These are phyloP conservation scores for Pythium brassicae DNA, from an alignment of 352 stramenopile genomes.

Conservation along the genomic window DNA sequence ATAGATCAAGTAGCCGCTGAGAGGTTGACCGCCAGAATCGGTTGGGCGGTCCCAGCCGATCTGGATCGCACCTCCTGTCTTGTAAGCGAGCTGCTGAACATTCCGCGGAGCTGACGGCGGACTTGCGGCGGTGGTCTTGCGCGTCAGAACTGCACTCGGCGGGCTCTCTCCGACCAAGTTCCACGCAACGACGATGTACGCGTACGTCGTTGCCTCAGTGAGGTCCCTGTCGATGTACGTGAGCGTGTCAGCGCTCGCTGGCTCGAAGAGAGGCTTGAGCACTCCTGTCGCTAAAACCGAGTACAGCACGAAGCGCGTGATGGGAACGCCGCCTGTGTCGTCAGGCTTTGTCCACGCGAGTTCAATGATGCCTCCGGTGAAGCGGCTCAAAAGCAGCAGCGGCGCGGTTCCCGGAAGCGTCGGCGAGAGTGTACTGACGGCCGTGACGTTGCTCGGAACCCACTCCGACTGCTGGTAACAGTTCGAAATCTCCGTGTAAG, in stretches of 20 bases:
- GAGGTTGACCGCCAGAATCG: slow-evolving; percentile 46
- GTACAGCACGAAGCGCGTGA: slow-evolving; percentile 30
- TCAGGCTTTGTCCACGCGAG: slow-evolving; percentile 24
- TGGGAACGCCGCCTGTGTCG: slow-evolving; percentile 26
- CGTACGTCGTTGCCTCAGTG: slow-evolving; percentile 42
- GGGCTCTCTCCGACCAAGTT: slow-evolving; percentile 40
- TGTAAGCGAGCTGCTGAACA: slow-evolving; percentile 30
- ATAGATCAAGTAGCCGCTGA: slow-evolving; percentile 49
- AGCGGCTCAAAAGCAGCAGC: slow-evolving; percentile 17
- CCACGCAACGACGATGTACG: slow-evolving; percentile 32
- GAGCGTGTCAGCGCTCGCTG: slow-evolving; percentile 12
- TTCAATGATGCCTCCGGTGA: slow-evolving; percentile 35
- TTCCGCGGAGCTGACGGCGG: slow-evolving; percentile 42
- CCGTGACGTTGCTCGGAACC: slow-evolving; percentile 17
- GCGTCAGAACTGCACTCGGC: slow-evolving; percentile 19
- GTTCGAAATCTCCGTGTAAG: slow-evolving; percentile 31
- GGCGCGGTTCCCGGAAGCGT: slow-evolving; percentile 21
- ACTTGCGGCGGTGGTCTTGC: slow-evolving; percentile 35
- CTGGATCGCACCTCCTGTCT: slow-evolving; percentile 48
- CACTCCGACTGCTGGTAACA: slow-evolving; percentile 17
- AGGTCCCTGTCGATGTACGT: slow-evolving; percentile 44
- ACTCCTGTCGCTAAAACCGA: slow-evolving; percentile 9
- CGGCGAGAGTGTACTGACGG: slow-evolving; percentile 11
- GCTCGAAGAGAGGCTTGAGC: slow-evolving; percentile 20
- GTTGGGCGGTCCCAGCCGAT: slow-evolving; percentile 50